A percentile compares a stretch with the other conserved stretches of the same genome.
Conservation (phyloP, 108 stramenopile genomes). For the Nitzschia sp. region DNA sequence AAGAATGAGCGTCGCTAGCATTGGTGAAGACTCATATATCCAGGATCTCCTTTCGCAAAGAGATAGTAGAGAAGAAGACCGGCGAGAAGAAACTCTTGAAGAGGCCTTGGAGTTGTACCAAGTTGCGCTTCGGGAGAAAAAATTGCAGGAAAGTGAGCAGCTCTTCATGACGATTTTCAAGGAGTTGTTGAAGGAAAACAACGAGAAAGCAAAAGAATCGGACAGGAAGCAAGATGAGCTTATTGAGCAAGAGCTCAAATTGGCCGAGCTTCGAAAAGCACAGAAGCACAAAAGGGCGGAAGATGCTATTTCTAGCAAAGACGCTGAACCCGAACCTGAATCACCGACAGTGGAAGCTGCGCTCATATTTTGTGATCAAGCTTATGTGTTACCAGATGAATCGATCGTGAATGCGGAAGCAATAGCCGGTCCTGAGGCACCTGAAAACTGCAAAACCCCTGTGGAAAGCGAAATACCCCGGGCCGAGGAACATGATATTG, state of each 20-base stretch:
- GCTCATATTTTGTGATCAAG: neutral
- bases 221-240: constrained; percentile 15
- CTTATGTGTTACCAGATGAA: neutral
- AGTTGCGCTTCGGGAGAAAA: constrained; percentile 5
- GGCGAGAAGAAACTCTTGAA: constrained; percentile 26
- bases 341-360: neutral
- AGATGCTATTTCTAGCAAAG: too few relatives aligned
- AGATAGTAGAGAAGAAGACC: constrained; percentile 10
- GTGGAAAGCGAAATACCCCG: neutral
- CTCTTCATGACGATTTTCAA: constrained; percentile 16
- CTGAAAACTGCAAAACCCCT: neutral
- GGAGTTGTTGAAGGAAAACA: constrained; percentile 13
- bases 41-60: constrained; percentile 15
- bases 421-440: neutral
- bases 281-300: neutral
- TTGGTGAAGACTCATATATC: constrained; percentile 23
- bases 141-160: constrained; percentile 15
- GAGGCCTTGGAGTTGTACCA: constrained; percentile 30
- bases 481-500: neutral
- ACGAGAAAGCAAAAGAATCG: neutral
- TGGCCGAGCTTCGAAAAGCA: neutral
- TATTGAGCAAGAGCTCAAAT: constrained; percentile 1
- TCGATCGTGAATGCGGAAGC: neutral
- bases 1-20: constrained; percentile 4
- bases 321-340: neutral